Conservation (phyloP, 768 basidiomycete genomes). For the Phaeotremella fagi region DNA sequence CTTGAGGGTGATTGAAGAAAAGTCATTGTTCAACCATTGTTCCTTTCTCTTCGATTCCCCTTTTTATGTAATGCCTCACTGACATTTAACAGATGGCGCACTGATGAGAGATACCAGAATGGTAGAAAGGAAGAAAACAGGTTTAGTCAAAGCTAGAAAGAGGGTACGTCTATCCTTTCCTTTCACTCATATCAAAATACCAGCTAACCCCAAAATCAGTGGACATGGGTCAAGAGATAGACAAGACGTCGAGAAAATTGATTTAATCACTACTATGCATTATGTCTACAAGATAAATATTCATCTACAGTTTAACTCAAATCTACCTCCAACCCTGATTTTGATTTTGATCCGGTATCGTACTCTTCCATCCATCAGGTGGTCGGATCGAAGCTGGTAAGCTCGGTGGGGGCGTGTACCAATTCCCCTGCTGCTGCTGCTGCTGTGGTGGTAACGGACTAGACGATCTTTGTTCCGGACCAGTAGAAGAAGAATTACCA, state of each 20-base stretch:
- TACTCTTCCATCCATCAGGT: constrained; percentile 38
- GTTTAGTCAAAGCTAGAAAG: constrained; percentile 84
- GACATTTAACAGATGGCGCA: constrained; percentile 61
- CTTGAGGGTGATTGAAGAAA: not conserved
- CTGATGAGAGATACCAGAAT: constrained; percentile 88
- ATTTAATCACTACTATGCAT: no score
- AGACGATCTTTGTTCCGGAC: constrained; percentile 10
- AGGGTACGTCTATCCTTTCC: constrained; percentile 57
- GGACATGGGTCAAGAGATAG: constrained; percentile 97
- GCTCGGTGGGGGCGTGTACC: constrained; percentile 41
- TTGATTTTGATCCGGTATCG: constrained; percentile 19
- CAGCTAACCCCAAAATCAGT: constrained; percentile 52
- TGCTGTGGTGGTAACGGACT: constrained; percentile 16
- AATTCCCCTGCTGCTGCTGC: constrained; percentile 9
- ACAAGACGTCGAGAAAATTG: no score
- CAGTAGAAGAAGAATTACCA: not conserved
- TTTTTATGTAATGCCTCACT: constrained; percentile 2
- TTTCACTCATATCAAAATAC: not conserved
- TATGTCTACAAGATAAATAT: no score
- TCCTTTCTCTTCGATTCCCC: no score
- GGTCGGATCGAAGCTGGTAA: constrained; percentile 34
- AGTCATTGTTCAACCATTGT: no score
- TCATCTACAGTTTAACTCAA: not conserved
- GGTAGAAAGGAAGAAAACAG: constrained; percentile 98
- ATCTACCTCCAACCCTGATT: not conserved